Evolutionary conservation across 768 basidiomycete genomes (phyloP).

Genomic region (Leccinellum luteum): DNA sequence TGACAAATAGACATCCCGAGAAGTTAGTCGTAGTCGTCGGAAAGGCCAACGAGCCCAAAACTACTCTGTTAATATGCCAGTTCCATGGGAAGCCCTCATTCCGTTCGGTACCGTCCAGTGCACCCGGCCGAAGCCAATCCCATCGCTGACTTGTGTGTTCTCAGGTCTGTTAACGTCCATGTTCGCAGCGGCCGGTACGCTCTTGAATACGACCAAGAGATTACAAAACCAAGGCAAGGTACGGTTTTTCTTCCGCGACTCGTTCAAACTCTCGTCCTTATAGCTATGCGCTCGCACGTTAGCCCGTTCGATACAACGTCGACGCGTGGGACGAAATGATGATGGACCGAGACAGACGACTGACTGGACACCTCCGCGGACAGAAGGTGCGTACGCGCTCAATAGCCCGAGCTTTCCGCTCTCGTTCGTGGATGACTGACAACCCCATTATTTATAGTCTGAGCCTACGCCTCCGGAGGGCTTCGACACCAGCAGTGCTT

Average conservation of each 20-base stretch:
- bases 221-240: conserved; percentile 93
- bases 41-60: neutral
- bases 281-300: neutral
- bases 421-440: neutral
- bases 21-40: neutral
- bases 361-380: conserved; percentile 85
- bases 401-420: neutral
- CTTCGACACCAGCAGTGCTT: conserved; percentile 71
- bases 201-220: conserved; percentile 73
- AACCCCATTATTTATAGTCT: conserved; percentile 41
- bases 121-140: no score
- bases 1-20: conserved; percentile 16
- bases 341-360: conserved; percentile 85
- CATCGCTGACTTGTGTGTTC: conserved; percentile 3
- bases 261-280: neutral
- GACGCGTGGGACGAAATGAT: conserved; percentile 95
- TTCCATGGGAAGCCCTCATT: conserved; percentile 97
- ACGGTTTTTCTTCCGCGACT: neutral
- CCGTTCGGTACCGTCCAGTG: conserved; percentile 66
- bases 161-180: conserved; percentile 79
- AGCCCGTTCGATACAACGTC: conserved; percentile 83
- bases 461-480: conserved; percentile 64
- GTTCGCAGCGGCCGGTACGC: conserved; percentile 90
- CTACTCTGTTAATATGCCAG: conserved; percentile 58
- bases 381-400: conserved; percentile 65